These are phyloP conservation scores for Boletellus sp. DNA, from an alignment of 768 basidiomycete species.

Conservation along the genomic window DNA sequence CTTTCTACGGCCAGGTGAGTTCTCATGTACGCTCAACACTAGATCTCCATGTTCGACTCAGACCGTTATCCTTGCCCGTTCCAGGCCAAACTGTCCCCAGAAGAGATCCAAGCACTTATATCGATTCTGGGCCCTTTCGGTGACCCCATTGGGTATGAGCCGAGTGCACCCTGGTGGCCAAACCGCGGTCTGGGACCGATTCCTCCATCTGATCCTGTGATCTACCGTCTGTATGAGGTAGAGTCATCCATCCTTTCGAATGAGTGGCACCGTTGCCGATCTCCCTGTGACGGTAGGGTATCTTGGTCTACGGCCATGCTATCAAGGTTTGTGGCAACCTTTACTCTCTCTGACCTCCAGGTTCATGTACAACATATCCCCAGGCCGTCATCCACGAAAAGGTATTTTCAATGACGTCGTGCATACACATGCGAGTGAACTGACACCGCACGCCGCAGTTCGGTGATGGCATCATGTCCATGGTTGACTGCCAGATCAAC, in stretches of 20 bases:
- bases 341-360: background rate
- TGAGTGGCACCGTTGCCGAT: background rate
- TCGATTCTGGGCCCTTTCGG: conserved; percentile 47
- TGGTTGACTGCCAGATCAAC: conserved; percentile 78
- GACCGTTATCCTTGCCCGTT: background rate
- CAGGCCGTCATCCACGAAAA: conserved; percentile 78
- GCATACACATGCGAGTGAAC: background rate
- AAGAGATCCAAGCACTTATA: conserved; percentile 55
- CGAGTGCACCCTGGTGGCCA: conserved; percentile 73
- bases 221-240: conserved; percentile 82
- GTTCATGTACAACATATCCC: conserved; percentile 1
- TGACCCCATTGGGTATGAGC: conserved; percentile 36
- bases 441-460: conserved; percentile 42
- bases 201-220: conserved; percentile 73
- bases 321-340: conserved; percentile 55
- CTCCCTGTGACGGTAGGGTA: conserved; percentile 39
- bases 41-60: background rate
- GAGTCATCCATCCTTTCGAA: conserved; percentile 4
- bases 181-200: conserved; percentile 63
- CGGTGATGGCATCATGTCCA: conserved; percentile 85
- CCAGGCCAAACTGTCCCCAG: conserved; percentile 64
- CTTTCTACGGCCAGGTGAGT: conserved; percentile 75
- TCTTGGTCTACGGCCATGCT: conserved; percentile 73
- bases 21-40: background rate
- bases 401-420: conserved; percentile 29